Base-by-base conservation (phyloP, 2,329 filamentous ascomycete genomes). In the Pseudocercospora crystallina region DNA sequence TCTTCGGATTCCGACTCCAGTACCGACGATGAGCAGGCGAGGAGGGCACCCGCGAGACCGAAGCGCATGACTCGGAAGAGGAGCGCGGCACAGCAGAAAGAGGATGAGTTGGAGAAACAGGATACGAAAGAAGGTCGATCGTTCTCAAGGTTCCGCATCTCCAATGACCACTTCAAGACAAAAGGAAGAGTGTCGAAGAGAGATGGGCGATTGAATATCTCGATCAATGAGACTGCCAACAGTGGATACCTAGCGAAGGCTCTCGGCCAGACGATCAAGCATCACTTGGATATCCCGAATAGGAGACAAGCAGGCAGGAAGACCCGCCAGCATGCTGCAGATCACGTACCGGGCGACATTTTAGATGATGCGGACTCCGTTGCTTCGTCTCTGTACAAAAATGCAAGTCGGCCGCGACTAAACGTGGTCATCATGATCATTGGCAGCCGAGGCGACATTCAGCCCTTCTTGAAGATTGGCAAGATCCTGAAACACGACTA, bases 351-450 rank as follows among this genome's bases (percentile, higher is more conserved):
- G 3, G 32, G 29, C 9, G 36, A 47, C 11, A 42, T 44, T 7
- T 50, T 56, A 5, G 55, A 60, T 8, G 58, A 63, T 8, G 60
- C 59, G 2, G 57, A 58, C 32, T 55, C 54, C 20, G 55, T 68
- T 33, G 57, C 64, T 30, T 57, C 60, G 20, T 57, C 62, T 0
- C 47, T 68, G 43, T 60, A 59, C 8, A 52, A 57, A 1, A 57
- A 53, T 4, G 54, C 60, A 11, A 45, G 48, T 5, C 50, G 70
- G n/a, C 78, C 83, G 1, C 73, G 67, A 8, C 73, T 94, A 40
- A 91, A 90, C 66, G 86, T 94, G 46, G 87, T 90, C 26, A 85
- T 92, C 61, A 90, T 90, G 80, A 86, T 92, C 5, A 90, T 92
- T 60, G 89, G 89, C 2, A 88, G 83, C 2, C 78, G 89, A 42